Conservation (phyloP, 2,329 filamentous ascomycete genomes). For the Fusarium falciforme region DNA sequence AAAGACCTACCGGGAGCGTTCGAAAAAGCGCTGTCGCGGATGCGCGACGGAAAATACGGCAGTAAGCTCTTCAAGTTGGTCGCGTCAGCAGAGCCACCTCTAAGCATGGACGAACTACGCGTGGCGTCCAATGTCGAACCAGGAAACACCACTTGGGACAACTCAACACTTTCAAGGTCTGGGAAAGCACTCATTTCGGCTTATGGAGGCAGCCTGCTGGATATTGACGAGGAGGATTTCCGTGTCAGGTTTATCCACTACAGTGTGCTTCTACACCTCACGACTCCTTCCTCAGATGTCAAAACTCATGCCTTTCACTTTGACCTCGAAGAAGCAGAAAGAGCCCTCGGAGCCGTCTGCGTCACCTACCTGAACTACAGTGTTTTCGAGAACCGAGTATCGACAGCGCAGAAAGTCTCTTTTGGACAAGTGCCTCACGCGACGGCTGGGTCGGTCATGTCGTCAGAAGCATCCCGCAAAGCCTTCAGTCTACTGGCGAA, state of each 20-base stretch:
- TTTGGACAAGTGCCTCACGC: background rate
- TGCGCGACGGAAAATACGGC: background rate
- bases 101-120: background rate
- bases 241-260: background rate
- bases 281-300: no score
- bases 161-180: accelerated
- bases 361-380: background rate
- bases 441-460: background rate
- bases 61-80: background rate
- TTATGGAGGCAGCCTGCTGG: background rate
- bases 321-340: background rate
- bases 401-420: background rate
- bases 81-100: background rate
- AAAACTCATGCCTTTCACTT: no score
- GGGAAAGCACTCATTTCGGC: accelerated
- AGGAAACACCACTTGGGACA: background rate
- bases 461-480: background rate
- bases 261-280: background rate
- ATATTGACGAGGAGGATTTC: background rate
- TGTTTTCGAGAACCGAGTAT: background rate
- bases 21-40: background rate
- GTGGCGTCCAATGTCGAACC: background rate
- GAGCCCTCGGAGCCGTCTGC: background rate
- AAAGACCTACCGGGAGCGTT: background rate
- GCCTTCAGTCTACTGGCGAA: background rate